Evolutionary conservation across 768 basidiomycete species (phyloP).

Genomic region (Mycena pura): DNA sequence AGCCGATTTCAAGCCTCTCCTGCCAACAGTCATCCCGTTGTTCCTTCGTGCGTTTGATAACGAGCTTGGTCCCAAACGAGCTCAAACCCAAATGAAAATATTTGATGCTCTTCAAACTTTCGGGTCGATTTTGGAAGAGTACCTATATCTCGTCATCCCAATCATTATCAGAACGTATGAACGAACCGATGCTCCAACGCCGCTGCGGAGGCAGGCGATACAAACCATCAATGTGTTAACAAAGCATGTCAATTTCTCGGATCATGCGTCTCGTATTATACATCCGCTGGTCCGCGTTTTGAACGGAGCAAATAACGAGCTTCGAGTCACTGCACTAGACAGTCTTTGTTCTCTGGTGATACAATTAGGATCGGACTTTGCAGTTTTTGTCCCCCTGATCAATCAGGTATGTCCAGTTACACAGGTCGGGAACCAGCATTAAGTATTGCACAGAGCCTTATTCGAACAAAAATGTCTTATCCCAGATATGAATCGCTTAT

Average conservation of each 20-base stretch:
- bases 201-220: slow-evolving; percentile 87
- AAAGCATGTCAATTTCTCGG: slow-evolving; percentile 93
- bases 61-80: slow-evolving; percentile 82
- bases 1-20: slow-evolving; percentile 96
- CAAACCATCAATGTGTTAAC: slow-evolving; percentile 91
- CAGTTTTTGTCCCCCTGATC: slow-evolving; percentile 96
- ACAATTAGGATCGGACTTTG: slow-evolving; percentile 95
- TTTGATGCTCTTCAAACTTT: slow-evolving; percentile 96
- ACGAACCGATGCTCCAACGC: slow-evolving; percentile 71
- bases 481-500: slow-evolving; percentile 88
- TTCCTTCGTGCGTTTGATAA: slow-evolving; percentile 91
- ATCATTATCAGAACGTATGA: slow-evolving; percentile 94
- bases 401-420: slow-evolving; percentile 71
- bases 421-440: neutral
- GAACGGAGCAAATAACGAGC: slow-evolving; percentile 73
- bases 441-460: slow-evolving; percentile 60
- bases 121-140: slow-evolving; percentile 96
- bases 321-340: slow-evolving; percentile 89
- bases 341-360: slow-evolving; percentile 90
- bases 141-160: slow-evolving; percentile 94
- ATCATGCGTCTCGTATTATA: slow-evolving; percentile 96
- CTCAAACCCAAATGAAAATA: slow-evolving; percentile 84
- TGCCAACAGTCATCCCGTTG: slow-evolving; percentile 88
- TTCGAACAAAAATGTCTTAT: slow-evolving; percentile 80
- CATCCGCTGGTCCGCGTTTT: slow-evolving; percentile 93